A percentile compares a stretch with the other conserved stretches of the same genome.
Evolutionary conservation across 139 green algal species (phyloP).

Genomic region (Monoraphidium neglectum): DNA sequence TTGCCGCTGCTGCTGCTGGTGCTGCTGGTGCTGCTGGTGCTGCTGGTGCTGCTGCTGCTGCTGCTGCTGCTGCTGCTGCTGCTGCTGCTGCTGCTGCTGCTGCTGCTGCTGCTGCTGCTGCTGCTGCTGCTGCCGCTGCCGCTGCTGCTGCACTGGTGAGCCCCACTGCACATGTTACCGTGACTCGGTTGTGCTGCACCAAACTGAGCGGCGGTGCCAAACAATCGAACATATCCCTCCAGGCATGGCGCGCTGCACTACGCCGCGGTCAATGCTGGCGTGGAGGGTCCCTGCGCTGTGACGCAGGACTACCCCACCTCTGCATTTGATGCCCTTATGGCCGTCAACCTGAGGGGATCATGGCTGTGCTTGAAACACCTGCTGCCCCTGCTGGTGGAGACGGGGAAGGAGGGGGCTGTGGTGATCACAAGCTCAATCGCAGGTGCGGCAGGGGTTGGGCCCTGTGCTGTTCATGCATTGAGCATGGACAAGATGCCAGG

Average conservation of each 20-base stretch:
- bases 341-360: conserved; percentile 7
- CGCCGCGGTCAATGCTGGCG: conserved; percentile 11
- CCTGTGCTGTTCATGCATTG: too few relatives aligned
- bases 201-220: too few relatives aligned
- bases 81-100: conserved; percentile 4
- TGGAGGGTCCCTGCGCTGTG: conserved; percentile 7
- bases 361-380: conserved; percentile 20
- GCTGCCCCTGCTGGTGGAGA: conserved; percentile 15
- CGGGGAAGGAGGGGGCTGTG: background rate
- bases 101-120: conserved; percentile 4
- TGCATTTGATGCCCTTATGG: conserved; percentile 6
- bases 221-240: too few relatives aligned
- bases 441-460: too few relatives aligned
- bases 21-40: conserved; percentile 1
- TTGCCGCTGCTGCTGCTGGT: conserved; percentile 1
- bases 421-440: too few relatives aligned
- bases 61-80: conserved; percentile 13
- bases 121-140: background rate
- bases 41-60: background rate
- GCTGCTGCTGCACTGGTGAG: background rate
- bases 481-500: too few relatives aligned
- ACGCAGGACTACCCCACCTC: conserved; percentile 17
- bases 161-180: too few relatives aligned
- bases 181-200: too few relatives aligned
- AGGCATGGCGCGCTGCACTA: conserved; percentile 16